phyloP scores from a whole-genome alignment of 768 basidiomycete species.

The Termitomyces heimii region DNA sequence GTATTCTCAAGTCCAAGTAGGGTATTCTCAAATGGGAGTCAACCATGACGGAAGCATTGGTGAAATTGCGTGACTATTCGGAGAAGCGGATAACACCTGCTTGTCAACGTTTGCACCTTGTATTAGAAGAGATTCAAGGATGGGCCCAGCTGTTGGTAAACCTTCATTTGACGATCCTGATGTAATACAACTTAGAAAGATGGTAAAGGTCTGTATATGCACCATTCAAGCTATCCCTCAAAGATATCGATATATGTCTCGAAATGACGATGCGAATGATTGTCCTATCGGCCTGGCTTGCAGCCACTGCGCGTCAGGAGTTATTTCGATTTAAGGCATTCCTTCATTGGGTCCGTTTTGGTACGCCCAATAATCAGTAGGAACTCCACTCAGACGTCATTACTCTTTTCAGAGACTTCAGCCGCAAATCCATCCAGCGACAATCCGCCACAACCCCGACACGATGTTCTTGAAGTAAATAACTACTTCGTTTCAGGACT shows the following conservation, averaged over 20 bases:
- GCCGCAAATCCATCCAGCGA: conserved; percentile 51
- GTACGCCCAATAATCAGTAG: conserved; percentile 31
- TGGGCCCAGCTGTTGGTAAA: conserved; percentile 63
- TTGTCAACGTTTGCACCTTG: conserved; percentile 68
- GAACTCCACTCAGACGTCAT: neutral
- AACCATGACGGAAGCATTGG: conserved; percentile 61
- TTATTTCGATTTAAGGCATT: conserved; percentile 73
- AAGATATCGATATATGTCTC: conserved; percentile 48
- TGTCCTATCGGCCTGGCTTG: conserved; percentile 63
- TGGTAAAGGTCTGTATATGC: conserved; percentile 48
- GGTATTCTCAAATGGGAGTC: conserved; percentile 81
- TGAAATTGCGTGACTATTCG: conserved; percentile 67
- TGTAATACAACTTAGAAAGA: conserved; percentile 6
- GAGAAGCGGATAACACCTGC: conserved; percentile 69
- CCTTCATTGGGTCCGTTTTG: conserved; percentile 69
- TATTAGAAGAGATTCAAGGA: conserved; percentile 73
- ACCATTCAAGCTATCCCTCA: conserved; percentile 46
- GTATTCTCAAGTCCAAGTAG: conserved; percentile 28
- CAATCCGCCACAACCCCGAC: conserved; percentile 41
- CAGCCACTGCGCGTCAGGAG: conserved; percentile 60
- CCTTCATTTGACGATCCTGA: conserved; percentile 2
- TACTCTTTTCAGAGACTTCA: conserved; percentile 32
- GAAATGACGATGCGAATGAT: conserved; percentile 51
- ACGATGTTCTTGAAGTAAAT: conserved; percentile 78
- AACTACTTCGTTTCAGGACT: conserved; percentile 73